Evolutionary conservation across 2,329 filamentous ascomycete genomes (phyloP), one percentile per base, ranked within the genome.

Genomic region (Penicillium nordicum): DNA sequence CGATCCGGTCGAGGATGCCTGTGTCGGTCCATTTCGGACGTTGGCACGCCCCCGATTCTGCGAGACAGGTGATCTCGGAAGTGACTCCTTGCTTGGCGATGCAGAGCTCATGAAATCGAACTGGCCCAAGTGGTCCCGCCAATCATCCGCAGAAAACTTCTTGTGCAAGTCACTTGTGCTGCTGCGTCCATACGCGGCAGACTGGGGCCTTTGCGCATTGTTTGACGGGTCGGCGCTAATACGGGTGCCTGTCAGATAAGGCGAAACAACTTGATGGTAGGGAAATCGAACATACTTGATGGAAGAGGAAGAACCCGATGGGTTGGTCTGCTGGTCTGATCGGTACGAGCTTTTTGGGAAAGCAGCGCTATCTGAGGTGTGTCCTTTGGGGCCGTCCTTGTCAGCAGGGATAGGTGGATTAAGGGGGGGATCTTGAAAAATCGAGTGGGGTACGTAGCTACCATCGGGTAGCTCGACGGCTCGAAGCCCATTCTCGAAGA

Each of bases 131-230:
- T 70, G 72, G 46, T 69, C 69, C 46, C 72, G 67, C 75, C 75
- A 78, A 21, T 75, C 74, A 12, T 70, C 69, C 1, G 75, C 73
- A 5, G 74, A 75, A 47, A 79, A 79, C 44, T 71, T 71, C 32
- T 73, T 73, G 29, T 71, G 71, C 43, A 73, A 47, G 42, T 66
- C 59, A 41, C 66, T 69, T 51, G 74, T 66, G 52, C 68, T 73
- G 40, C 64, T 72, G 42, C 69, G 72, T 44, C 69, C 74, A 36
- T 67, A 67, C 18, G 63, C 53, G 36, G 64, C 57, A 50, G 63
- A 54, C 46, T 60, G 51, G 23, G 38, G 52, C 11, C 41, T 47
- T 21, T 51, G 29, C 25, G 40, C 34, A 37, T 45, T 48, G 14
- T 42, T 50, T 16, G 51, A 23, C 5, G 51, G 30, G 5, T 58